Evolutionary conservation across 2,329 filamentous ascomycete genomes (phyloP).

Genomic region (Fusarium veterinarium): DNA sequence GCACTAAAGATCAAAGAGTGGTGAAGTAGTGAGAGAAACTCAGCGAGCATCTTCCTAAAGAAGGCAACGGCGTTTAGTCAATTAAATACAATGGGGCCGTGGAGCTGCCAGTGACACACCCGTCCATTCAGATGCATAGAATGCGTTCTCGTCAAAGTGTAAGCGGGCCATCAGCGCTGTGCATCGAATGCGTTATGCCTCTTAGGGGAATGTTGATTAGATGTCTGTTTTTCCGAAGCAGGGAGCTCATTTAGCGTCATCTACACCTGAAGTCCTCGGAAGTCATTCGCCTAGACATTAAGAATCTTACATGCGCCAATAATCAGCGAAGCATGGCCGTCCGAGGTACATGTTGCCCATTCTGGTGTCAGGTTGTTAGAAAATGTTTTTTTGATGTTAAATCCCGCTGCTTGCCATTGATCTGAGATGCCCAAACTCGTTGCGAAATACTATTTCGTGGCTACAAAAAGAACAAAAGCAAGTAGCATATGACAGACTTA

Average conservation of each 20-base stretch:
- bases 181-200: neutral
- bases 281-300: neutral
- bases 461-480: no score
- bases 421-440: no score
- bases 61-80: neutral
- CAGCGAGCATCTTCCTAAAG: neutral
- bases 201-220: neutral
- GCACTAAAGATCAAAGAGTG: neutral
- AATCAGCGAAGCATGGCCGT: neutral
- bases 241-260: neutral
- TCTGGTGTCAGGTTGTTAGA: rapidly evolving
- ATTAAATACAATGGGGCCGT: rapidly evolving
- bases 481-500: no score
- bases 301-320: neutral
- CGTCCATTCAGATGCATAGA: neutral
- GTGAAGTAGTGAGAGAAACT: neutral
- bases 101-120: neutral
- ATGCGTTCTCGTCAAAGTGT: neutral
- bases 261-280: rapidly evolving
- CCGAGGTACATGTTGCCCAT: rapidly evolving
- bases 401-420: rapidly evolving
- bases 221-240: neutral
- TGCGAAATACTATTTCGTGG: no score
- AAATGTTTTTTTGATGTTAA: no score
- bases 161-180: neutral